Evolutionary conservation across 2,329 filamentous ascomycete genomes (phyloP), one percentile per base, ranked within the genome.

Genomic region (Periconia digitata): DNA sequence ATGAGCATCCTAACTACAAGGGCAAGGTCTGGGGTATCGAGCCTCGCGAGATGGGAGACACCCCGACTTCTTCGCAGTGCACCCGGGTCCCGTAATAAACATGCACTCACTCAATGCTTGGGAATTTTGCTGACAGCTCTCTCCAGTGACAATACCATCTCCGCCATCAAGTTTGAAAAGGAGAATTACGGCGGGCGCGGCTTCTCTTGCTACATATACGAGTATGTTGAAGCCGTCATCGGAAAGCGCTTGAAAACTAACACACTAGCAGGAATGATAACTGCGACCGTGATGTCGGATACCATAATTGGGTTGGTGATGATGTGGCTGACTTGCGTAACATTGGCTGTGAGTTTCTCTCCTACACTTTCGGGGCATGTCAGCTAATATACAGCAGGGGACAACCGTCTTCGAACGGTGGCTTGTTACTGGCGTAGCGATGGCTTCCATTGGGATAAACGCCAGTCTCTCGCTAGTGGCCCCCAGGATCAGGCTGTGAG

Each of bases 131-230:
- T 38, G 20, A 38, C 12, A 6, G 17, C 15, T 3, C 15, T 6
- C 17, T 3, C 13, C 16, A 38, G 36, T 21, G 18, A 4, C 12
- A 16, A n/a, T 23, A 4, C 17, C 12, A 22, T 40, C 6, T 23
- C 38, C 4, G 22, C 38, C 8, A 24, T 40, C 21, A 7, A 3
- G 22, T 42, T 42, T 23, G 5, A 16, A 7, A 42, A 42, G 22
- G 8, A 29, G 3, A 27, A 42, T 16, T 29, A n/a, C 13, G 8
- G 18, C 23, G 6, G 21, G 7, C 22, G 23, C 3, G 22, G 7
- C 15, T 22, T 42, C 15, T 29, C 22, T 32, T 42, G 40, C 23
- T 42, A 42, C 23, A 29, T 42, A 22, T 42, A 42, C 23, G 23
- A 13, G 40, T 32, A 42, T 10, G 40, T 42, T 18, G 13, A 27